These are phyloP conservation scores for Santalum album DNA, from an alignment of 164 flowering plant genomes.

Conservation along the genomic window DNA sequence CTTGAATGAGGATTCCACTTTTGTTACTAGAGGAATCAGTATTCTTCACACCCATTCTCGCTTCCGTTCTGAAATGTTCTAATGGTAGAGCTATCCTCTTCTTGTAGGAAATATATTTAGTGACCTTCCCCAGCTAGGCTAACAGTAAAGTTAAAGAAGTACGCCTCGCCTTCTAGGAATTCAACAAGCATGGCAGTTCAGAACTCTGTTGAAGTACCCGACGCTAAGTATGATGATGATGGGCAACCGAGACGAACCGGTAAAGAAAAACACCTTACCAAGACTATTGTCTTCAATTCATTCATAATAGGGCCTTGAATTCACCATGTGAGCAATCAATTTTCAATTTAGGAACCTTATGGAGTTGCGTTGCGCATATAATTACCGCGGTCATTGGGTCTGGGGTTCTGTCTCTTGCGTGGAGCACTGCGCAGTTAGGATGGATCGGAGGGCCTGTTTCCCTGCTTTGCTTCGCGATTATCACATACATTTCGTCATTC, in stretches of 20 bases:
- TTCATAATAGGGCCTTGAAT: not conserved
- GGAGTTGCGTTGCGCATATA: conserved; percentile 42
- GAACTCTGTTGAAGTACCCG: not conserved
- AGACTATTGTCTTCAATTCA: not conserved
- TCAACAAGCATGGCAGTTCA: not conserved
- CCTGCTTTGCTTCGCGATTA: conserved; percentile 29
- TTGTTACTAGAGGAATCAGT: no score
- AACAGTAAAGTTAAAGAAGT: not conserved
- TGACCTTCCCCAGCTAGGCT: no score
- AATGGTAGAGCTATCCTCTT: no score
- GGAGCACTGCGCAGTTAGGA: conserved; percentile 50
- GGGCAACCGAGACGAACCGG: not conserved
- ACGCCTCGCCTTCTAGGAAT: not conserved
- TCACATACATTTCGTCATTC: conserved; percentile 29
- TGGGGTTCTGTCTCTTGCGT: conserved; percentile 52
- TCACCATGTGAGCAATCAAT: not conserved
- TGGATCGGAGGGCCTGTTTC: conserved; percentile 45
- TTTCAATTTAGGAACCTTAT: conserved; percentile 24
- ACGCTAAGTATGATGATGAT: not conserved
- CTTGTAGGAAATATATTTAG: no score
- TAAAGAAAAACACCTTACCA: not conserved
- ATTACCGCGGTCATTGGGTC: conserved; percentile 51
- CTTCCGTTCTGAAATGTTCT: no score
- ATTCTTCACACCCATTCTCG: no score
- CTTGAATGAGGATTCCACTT: no score